Evolutionary conservation across 192 early-diverging fungal species (phyloP).

Genomic region (Piromyces finnis): DNA sequence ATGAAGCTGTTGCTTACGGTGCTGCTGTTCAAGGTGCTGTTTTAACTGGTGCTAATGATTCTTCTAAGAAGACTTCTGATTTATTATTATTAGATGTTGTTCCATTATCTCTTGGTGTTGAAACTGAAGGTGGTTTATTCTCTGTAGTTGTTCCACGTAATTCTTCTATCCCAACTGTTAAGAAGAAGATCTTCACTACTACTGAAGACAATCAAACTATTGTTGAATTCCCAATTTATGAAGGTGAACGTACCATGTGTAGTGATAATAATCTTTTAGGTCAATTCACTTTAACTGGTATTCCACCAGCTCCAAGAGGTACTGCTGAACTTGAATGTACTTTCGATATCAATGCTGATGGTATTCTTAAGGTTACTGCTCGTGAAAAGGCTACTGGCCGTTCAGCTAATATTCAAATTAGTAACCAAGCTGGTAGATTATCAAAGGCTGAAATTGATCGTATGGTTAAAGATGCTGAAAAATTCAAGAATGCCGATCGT

Average conservation of each 20-base stretch:
- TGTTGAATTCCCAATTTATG: constrained; percentile 69
- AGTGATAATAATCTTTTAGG: background rate
- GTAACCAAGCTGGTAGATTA: constrained; percentile 81
- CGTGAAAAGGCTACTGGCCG: constrained; percentile 80
- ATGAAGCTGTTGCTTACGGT: constrained; percentile 88
- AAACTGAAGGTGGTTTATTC: constrained; percentile 54
- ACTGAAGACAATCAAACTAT: constrained; percentile 65
- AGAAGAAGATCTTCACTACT: constrained; percentile 68
- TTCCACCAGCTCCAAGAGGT: constrained; percentile 60
- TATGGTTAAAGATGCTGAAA: constrained; percentile 81
- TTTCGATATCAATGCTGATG: constrained; percentile 72
- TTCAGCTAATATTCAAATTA: constrained; percentile 83
- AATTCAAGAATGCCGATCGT: constrained; percentile 64
- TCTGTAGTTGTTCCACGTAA: constrained; percentile 64
- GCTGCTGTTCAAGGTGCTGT: constrained; percentile 78
- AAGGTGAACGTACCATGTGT: constrained; percentile 42
- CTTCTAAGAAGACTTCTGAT: constrained; percentile 42
- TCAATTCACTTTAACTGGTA: constrained; percentile 61
- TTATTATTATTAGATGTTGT: constrained; percentile 69
- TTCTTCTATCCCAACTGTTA: constrained; percentile 64
- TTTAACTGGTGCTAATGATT: constrained; percentile 19
- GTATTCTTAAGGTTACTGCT: constrained; percentile 79
- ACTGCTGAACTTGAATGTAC: constrained; percentile 63
- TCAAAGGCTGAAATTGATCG: constrained; percentile 80
- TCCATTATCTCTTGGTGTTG: constrained; percentile 51